These are phyloP conservation scores for Quercus gilva DNA, from an alignment of 306 rosid genomes.

Conservation along the genomic window DNA sequence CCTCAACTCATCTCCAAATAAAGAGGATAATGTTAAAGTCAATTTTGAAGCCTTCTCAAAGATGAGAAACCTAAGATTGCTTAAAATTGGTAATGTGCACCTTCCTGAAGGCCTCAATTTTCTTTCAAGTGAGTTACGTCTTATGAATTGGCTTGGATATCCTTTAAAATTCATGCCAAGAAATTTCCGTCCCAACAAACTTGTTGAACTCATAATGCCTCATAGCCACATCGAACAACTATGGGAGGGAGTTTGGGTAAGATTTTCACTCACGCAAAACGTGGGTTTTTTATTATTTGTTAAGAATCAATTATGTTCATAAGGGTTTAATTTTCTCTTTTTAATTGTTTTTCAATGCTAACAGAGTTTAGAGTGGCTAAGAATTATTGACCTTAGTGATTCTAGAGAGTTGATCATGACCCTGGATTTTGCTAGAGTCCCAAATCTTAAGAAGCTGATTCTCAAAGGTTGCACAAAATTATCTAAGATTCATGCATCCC, in stretches of 20 bases:
- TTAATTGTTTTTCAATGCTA: too few species aligned
- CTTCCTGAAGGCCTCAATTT: background rate
- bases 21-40: background rate
- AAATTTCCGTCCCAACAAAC: background rate
- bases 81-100: background rate
- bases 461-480: background rate
- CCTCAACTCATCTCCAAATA: background rate
- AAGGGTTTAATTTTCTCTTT: background rate
- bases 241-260: conserved; percentile 27
- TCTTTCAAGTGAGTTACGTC: conserved; percentile 11
- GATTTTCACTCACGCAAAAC: too few species aligned
- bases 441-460: background rate
- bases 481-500: conserved; percentile 14
- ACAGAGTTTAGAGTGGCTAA: conserved; percentile 17
- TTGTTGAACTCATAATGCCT: conserved; percentile 16
- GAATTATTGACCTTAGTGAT: background rate
- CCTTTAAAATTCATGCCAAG: conserved; percentile 26
- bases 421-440: conserved; percentile 17
- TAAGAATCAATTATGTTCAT: background rate
- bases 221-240: conserved; percentile 12
- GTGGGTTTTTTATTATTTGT: too few species aligned
- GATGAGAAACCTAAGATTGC: conserved; percentile 18
- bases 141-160: conserved; percentile 22
- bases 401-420: conserved; percentile 1
- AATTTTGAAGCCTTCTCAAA: background rate